Conservation (phyloP, 202 grass and related monocot genomes). For the Hordeum pubiflorum region DNA sequence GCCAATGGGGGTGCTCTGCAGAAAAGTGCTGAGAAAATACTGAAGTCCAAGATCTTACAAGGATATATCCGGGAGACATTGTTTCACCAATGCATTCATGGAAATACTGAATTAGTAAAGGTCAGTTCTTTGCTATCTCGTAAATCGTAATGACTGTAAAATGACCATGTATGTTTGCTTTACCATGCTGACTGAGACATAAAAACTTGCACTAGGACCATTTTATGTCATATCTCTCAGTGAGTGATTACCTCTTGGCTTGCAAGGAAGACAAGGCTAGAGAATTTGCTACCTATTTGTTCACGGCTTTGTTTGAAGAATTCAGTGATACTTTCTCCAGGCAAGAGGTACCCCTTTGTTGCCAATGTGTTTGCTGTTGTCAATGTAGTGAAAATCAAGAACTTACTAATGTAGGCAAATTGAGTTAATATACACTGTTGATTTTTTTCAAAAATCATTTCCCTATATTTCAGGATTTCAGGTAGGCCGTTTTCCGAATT, state of each 20-base stretch:
- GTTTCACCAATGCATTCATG: conserved; percentile 76
- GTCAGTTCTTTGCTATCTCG: conserved; percentile 41
- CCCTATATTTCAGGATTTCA: background rate
- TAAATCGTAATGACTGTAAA: conserved; percentile 13
- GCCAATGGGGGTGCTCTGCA: conserved; percentile 61
- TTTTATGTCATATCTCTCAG: conserved; percentile 67
- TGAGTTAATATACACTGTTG: background rate
- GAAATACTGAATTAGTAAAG: conserved; percentile 75
- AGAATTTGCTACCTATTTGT: conserved; percentile 67
- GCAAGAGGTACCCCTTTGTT: conserved; percentile 53
- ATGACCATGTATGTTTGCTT: background rate
- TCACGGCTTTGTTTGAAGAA: conserved; percentile 69
- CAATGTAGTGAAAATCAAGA: conserved; percentile 3
- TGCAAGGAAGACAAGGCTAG: conserved; percentile 88
- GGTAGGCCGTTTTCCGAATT: background rate
- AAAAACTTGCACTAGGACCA: conserved; percentile 61
- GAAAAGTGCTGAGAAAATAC: conserved; percentile 70
- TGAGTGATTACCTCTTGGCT: conserved; percentile 65
- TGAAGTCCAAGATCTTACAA: conserved; percentile 74
- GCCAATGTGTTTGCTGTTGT: background rate
- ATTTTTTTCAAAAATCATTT: background rate
- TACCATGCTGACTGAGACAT: conserved; percentile 19
- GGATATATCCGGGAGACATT: conserved; percentile 51
- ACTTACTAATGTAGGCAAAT: background rate
- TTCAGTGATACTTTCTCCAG: conserved; percentile 72